phyloP scores from a whole-genome alignment of 2,329 filamentous ascomycete genomes.

The Tolypocladium amazonense region DNA sequence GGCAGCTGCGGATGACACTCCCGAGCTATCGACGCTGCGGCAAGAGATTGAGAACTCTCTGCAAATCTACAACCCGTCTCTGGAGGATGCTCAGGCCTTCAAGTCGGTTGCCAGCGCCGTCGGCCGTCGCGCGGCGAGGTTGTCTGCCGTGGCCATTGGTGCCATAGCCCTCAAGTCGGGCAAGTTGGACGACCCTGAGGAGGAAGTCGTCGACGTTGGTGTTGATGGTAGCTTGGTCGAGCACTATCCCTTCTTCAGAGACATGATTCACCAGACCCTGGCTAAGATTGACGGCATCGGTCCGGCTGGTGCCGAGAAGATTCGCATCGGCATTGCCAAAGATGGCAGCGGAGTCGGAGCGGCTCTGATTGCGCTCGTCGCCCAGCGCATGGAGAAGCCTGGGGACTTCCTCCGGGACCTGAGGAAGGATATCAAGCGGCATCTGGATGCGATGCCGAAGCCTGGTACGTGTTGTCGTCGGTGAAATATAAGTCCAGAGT shows the following conservation, averaged over 20 bases:
- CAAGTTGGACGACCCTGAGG: conserved; percentile 50
- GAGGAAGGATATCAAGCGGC: conserved; percentile 25
- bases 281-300: conserved; percentile 70
- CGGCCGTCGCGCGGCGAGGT: conserved; percentile 75
- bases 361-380: conserved; percentile 85
- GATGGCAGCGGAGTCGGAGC: conserved; percentile 80
- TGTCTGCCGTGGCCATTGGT: conserved; percentile 79
- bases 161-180: conserved; percentile 75
- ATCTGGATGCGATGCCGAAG: conserved; percentile 19
- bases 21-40: conserved; percentile 61
- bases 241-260: conserved; percentile 88
- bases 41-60: conserved; percentile 69
- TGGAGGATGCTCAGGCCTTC: conserved; percentile 81
- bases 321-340: conserved; percentile 92
- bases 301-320: conserved; percentile 65
- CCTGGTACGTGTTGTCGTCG: conserved; percentile 14
- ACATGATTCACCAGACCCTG: conserved; percentile 77
- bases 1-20: conserved; percentile 68
- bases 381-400: conserved; percentile 53
- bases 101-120: conserved; percentile 75
- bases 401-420: conserved; percentile 32
- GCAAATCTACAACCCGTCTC: conserved; percentile 62
- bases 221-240: conserved; percentile 93
- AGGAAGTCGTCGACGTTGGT: conserved; percentile 75
- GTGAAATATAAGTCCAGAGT: not conserved